Conservation (phyloP, 148 eudicot species). For the Hydrangea macrophylla region DNA sequence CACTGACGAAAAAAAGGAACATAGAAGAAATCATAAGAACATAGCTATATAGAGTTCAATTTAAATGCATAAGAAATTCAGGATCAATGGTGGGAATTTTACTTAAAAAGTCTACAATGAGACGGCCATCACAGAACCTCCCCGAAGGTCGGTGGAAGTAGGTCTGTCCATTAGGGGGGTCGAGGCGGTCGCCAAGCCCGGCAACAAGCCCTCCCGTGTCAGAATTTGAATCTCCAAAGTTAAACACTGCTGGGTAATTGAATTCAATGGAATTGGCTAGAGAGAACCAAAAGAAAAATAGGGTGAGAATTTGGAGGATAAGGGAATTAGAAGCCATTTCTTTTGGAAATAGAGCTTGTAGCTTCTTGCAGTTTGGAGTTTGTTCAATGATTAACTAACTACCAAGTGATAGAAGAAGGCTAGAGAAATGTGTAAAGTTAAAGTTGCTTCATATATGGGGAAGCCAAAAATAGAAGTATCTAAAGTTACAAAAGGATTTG, state of each 20-base stretch:
- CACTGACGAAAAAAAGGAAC: conserved; percentile 1
- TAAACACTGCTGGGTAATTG: conserved; percentile 86
- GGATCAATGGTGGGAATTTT: conserved; percentile 13
- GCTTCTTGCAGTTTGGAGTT: neutral
- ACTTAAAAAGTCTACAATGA: conserved; percentile 78
- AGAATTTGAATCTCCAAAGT: conserved; percentile 93
- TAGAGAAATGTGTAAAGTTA: conserved; percentile 31
- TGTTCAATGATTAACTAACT: conserved; percentile 17
- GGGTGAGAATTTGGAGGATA: conserved; percentile 21
- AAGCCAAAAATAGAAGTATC: too few species aligned
- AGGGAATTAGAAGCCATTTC: conserved; percentile 37
- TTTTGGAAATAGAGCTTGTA: conserved; percentile 13
- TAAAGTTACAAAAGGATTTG: too few species aligned
- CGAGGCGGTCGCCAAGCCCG: conserved; percentile 48
- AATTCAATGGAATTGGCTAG: conserved; percentile 45
- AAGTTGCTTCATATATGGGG: conserved; percentile 39
- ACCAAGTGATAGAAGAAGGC: conserved; percentile 20
- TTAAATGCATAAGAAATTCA: neutral
- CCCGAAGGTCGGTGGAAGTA: conserved; percentile 85
- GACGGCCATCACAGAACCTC: conserved; percentile 87
- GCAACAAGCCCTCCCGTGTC: conserved; percentile 81
- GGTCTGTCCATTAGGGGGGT: conserved; percentile 74
- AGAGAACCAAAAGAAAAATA: conserved; percentile 29
- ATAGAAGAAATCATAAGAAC: too few species aligned
- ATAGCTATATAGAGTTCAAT: neutral